These are phyloP conservation scores for Abelmoschus esculentus DNA, from an alignment of 345 rosid species.

Conservation along the genomic window DNA sequence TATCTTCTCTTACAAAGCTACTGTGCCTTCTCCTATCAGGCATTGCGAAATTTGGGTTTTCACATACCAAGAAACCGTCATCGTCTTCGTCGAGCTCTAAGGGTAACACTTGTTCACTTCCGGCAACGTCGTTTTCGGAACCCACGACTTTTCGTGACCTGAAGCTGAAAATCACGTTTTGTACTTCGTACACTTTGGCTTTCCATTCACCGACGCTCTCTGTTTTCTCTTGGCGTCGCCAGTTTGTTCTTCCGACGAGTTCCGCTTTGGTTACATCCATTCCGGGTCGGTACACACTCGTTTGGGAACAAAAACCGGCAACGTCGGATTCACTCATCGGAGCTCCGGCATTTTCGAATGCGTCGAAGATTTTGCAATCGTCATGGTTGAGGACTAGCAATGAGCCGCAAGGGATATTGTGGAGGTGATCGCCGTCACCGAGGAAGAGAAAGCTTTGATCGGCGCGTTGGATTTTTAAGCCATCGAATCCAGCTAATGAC, in stretches of 20 bases:
- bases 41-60: slow-evolving; percentile 42
- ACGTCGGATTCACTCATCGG: slow-evolving; percentile 60
- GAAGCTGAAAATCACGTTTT: slow-evolving; percentile 71
- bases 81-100: slow-evolving; percentile 68
- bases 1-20: slow-evolving; percentile 78
- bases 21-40: slow-evolving; percentile 70
- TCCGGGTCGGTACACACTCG: slow-evolving; percentile 77
- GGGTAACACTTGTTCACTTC: slow-evolving; percentile 60
- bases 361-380: slow-evolving; percentile 58
- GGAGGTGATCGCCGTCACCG: slow-evolving; percentile 60
- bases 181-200: slow-evolving; percentile 47
- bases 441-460: slow-evolving; percentile 85
- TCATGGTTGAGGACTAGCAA: slow-evolving; percentile 67
- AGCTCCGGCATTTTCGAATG: slow-evolving; percentile 65
- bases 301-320: slow-evolving; percentile 53
- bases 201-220: slow-evolving; percentile 34
- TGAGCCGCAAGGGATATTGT: slow-evolving; percentile 53
- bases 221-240: slow-evolving; percentile 71
- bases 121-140: slow-evolving; percentile 43
- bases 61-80: slow-evolving; percentile 38
- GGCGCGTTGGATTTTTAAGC: slow-evolving; percentile 73
- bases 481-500: slow-evolving; percentile 80
- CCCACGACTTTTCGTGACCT: slow-evolving; percentile 51
- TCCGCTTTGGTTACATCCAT: slow-evolving; percentile 85
- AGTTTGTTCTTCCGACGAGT: slow-evolving; percentile 62